These are phyloP conservation scores for Leptographium flavum DNA, from an alignment of 2,329 filamentous ascomycete species.

Conservation along the genomic window DNA sequence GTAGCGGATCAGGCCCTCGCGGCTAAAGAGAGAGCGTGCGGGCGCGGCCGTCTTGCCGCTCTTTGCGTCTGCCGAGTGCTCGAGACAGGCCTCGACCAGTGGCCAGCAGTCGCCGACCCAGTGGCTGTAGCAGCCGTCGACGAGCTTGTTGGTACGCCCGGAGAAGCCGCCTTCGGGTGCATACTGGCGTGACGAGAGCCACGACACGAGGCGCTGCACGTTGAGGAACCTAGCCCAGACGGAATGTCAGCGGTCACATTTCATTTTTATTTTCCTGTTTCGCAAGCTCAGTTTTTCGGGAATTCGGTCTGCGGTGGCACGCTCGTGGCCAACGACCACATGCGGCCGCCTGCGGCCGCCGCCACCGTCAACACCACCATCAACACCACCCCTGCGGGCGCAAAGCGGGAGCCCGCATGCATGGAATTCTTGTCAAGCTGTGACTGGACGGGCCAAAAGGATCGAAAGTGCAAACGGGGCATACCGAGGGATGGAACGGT, in stretches of 20 bases:
- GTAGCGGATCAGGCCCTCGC: constrained; percentile 75
- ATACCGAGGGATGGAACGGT: constrained; percentile 58
- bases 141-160: constrained; percentile 91
- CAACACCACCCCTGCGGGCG: constrained; percentile 2
- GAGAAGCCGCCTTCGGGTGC: constrained; percentile 85
- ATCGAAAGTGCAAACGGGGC: constrained; percentile 11
- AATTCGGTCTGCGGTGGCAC: not conserved
- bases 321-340: not conserved
- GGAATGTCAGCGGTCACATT: too few species aligned
- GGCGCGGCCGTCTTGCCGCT: constrained; percentile 14
- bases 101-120: constrained; percentile 97
- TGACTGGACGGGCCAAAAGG: constrained; percentile 16
- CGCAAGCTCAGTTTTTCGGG: too few species aligned
- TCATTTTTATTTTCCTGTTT: not conserved
- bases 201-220: constrained; percentile 61
- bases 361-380: constrained; percentile 3
- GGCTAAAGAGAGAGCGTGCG: constrained; percentile 52
- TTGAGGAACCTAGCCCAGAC: constrained; percentile 51
- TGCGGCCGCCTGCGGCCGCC: not conserved
- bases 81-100: constrained; percentile 66
- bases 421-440: constrained; percentile 21
- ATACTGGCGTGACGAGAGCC: constrained; percentile 82
- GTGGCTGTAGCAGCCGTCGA: constrained; percentile 96
- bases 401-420: constrained; percentile 17
- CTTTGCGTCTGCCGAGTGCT: constrained; percentile 16